phyloP scores from a whole-genome alignment of 352 stramenopile genomes.

The Pythium graminicola region DNA sequence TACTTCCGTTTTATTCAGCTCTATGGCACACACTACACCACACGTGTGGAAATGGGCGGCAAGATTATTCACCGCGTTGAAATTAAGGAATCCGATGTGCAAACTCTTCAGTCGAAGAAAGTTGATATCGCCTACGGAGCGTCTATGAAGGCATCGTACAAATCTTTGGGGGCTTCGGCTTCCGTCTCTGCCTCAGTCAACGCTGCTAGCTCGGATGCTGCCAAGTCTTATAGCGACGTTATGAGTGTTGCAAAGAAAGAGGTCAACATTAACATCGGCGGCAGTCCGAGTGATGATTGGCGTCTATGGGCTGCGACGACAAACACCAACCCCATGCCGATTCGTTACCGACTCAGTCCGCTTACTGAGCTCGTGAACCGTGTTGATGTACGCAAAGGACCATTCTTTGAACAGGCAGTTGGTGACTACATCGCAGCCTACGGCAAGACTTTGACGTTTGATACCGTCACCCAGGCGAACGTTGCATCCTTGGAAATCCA shows the following conservation, averaged over 20 bases:
- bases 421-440: constrained; percentile 26
- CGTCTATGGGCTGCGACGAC: constrained; percentile 23
- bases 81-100: constrained; percentile 29
- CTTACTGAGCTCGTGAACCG: constrained; percentile 22
- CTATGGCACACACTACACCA: constrained; percentile 27
- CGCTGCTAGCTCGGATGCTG: constrained; percentile 8
- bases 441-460: constrained; percentile 23
- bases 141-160: constrained; percentile 32
- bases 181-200: constrained; percentile 21
- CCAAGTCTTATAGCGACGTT: constrained; percentile 20
- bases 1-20: constrained; percentile 29
- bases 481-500: constrained; percentile 22
- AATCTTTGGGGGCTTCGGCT: constrained; percentile 11
- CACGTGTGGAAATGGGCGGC: constrained; percentile 26
- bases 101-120: constrained; percentile 23
- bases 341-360: constrained; percentile 23
- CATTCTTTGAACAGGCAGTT: constrained; percentile 23
- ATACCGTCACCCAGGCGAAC: constrained; percentile 12
- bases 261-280: constrained; percentile 29
- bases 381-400: constrained; percentile 13
- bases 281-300: constrained; percentile 28
- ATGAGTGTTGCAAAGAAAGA: constrained; percentile 29
- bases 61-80: constrained; percentile 28
- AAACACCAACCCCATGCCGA: constrained; percentile 21
- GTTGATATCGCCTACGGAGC: constrained; percentile 26